Percentiles rank a stretch among this genome's conserved stretches.
Evolutionary conservation across 1,284 basidiomycete genomes (phyloP).

Genomic region (Ceratobasidium sp.): DNA sequence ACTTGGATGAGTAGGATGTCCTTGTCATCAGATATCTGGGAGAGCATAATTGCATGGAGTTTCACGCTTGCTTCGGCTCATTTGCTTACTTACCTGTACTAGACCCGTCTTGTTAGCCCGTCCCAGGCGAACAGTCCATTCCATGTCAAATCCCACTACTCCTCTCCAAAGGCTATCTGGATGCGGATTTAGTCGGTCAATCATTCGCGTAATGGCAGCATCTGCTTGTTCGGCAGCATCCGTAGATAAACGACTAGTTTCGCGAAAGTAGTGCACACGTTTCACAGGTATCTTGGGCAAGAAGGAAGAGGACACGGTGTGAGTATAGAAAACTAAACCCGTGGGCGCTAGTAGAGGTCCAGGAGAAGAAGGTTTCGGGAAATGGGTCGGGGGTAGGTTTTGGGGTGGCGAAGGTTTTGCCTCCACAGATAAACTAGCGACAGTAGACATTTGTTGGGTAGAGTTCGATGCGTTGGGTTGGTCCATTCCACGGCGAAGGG

Average conservation of each 20-base stretch:
- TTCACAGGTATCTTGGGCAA: conserved; percentile 1
- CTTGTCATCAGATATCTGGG: conserved; percentile 35
- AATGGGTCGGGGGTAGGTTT: not conserved
- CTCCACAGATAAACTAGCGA: not conserved
- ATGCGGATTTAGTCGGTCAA: conserved; percentile 5
- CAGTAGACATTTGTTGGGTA: conserved; percentile 23
- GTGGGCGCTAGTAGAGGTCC: not conserved
- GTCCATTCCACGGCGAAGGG: conserved; percentile 5
- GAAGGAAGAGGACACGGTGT: conserved; percentile 2
- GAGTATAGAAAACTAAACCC: conserved; percentile 12
- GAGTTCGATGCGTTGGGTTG: not conserved
- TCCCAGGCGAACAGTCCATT: conserved; percentile 30
- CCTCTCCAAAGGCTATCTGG: conserved; percentile 34
- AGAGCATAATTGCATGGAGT: not conserved
- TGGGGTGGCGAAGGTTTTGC: not conserved
- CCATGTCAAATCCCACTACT: conserved; percentile 40
- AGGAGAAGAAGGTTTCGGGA: not conserved
- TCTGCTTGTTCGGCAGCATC: not conserved
- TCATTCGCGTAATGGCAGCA: conserved; percentile 13
- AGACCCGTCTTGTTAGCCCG: conserved; percentile 21
- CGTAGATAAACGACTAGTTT: no score
- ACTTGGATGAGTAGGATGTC: conserved; percentile 39
- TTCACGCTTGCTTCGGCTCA: no score
- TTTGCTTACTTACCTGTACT: conserved; percentile 14
- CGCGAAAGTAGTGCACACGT: conserved; percentile 10